Percentiles rank a stretch among this genome's conserved stretches.
phyloP scores from a whole-genome alignment of 1,284 basidiomycete genomes.

The Athelia psychrophila region DNA sequence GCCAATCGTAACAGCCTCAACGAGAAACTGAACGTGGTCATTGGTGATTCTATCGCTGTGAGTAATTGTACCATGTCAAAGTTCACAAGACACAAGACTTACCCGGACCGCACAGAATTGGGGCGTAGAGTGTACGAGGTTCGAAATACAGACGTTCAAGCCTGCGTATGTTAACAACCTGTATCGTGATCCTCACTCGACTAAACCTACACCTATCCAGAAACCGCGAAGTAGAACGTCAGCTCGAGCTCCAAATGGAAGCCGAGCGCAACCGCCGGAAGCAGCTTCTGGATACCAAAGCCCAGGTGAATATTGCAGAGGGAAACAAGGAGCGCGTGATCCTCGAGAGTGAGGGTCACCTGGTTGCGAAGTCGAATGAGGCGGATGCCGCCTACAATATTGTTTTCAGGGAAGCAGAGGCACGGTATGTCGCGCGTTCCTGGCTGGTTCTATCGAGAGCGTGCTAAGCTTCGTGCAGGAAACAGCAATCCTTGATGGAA shows the following conservation, averaged over 20 bases:
- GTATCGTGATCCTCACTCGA: neutral
- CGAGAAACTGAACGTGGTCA: conserved; percentile 39
- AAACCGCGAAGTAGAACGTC: conserved; percentile 51
- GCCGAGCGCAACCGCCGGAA: conserved; percentile 52
- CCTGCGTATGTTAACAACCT: conserved; percentile 24
- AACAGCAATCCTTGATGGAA: conserved; percentile 47
- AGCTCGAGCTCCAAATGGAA: conserved; percentile 56
- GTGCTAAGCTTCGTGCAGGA: conserved; percentile 19
- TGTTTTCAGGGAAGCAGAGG: conserved; percentile 40
- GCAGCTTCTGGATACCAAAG: conserved; percentile 53
- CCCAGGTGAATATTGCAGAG: conserved; percentile 51
- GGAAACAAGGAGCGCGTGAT: conserved; percentile 52
- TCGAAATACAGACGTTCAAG: conserved; percentile 52
- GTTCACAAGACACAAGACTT: too few relatives aligned
- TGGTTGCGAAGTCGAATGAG: conserved; percentile 41
- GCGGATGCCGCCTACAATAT: conserved; percentile 44
- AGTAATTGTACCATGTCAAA: conserved; percentile 8
- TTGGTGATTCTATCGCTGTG: conserved; percentile 44
- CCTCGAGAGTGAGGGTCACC: conserved; percentile 47
- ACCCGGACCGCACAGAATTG: conserved; percentile 33
- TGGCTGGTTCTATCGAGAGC: neutral
- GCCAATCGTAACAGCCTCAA: conserved; percentile 51
- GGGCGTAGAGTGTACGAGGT: conserved; percentile 53
- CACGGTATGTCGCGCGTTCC: conserved; percentile 23
- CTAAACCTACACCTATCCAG: neutral